Base-by-base conservation (phyloP, 2,329 filamentous ascomycete genomes). In the Allantophomopsis cytisporea region DNA sequence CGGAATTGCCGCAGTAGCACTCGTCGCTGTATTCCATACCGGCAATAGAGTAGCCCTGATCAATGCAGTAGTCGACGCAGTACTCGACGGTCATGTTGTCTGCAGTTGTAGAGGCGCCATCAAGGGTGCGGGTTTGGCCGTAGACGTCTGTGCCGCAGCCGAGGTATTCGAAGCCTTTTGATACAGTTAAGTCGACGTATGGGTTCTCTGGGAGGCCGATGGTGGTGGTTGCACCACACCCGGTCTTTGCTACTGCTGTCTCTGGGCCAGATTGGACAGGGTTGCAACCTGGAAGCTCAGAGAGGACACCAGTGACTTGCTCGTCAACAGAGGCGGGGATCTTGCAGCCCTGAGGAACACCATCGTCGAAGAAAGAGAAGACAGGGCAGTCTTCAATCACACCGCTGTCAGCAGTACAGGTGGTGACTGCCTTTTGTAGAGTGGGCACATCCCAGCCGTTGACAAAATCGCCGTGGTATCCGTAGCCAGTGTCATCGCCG, bases 81-180 rank as follows among this genome's bases (percentile, higher is more conserved):
- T 61, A 58, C 39, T 56, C 58, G 49, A 55, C 57, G 47, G 51
- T 61, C 53, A 64, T 55, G 14, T 44, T 28, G 3, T 36, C 28
- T 12, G 12, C 30, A 2, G 16, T 10, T 7, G 31, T 33, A 15
- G n/a, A 15, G 12, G 49, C 41, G 21, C 60, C 51, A 18, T 59
- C 59, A 36, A 73, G 58, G 18, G 69, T 62, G 37, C 62, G 63
- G 32, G 65, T 62, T 38, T 58, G 45, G 36, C 44, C 45, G 15
- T 58, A 59, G 40, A 60, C 50, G 44, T 72, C 69, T 20, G 60
- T 63, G 50, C 70, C 80, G 60, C 79, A 84, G 40, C 79, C 79
- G n/a, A 69, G 53, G 46, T 73, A 68, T 34, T 62, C 60, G 63
- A 76, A 83, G 35, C 66, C 62, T 39, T 62, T 60, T 35, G 68